Evolutionary conservation across 768 basidiomycete species (phyloP), one percentile per base, ranked within the genome.

Genomic region (Paxillus involutus): DNA sequence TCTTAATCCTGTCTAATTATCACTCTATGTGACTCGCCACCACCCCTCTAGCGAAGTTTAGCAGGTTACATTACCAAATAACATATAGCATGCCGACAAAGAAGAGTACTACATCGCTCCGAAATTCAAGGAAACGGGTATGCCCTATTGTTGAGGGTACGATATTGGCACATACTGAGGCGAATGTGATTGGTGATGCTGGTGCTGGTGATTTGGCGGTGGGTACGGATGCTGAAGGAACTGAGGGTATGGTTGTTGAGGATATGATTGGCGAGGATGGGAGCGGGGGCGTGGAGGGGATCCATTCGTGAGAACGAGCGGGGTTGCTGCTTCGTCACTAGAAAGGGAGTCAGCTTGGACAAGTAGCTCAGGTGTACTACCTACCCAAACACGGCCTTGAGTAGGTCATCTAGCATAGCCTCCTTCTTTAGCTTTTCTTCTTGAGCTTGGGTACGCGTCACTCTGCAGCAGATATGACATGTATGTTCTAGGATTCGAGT

Each of bases 381-480:
- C 73, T 56, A 82, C 83, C 83, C 83, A 67, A 85, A 85, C 46
- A 70, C 64, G 3, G 60, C 66, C 46, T 75, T 69, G 55, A 86
- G 65, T 13, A 85, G 63, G 37, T 75, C 73, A 60, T 89, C 83
- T 45, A 90, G 60, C 55, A 79, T 75, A n/a, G 59, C 68, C 46
- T 90, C 88, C 61, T 89, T 90, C 51, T 78, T 77, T 47, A 82
- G 71, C 53, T 74, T 77, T 69, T 84, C 81, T 51, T 69, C 74
- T 58, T 75, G 74, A 49, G 77, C 65, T 58, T 90, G 85, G 4
- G 71, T 68, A 53, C 79, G 77, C 8, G 80, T 69, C 14, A 76
- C 71, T 35, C 81, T 71, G 39, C 30, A 41, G n/a, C 4, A 26
- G 4, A 19, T 32, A 7, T 56, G 4, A 30, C 12, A 49, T 55